Base-by-base conservation (phyloP, 257 asterid genomes). In the Solanum pinnatisectum region DNA sequence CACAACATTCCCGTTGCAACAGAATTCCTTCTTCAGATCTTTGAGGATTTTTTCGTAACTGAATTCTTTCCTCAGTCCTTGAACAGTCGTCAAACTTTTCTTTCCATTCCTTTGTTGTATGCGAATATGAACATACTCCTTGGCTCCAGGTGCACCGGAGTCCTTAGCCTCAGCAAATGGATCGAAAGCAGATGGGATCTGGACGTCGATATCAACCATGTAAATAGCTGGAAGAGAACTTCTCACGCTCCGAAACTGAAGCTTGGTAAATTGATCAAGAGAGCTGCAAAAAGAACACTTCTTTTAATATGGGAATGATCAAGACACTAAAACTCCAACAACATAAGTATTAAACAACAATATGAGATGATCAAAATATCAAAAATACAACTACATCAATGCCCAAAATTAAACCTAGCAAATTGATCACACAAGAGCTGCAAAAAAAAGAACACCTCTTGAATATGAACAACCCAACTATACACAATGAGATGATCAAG, bases 51-150 rank as follows among this genome's bases (percentile, higher is more conserved):
- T 96, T 42, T 93, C 95, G 94, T 94, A 94, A 93, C 96, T 96
- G 92, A 90, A 93, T 10, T 95, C 96, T 87, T 91, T 93, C 71
- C 76, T 93, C 93, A 96, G 90, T 10, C 98, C 98, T 65, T 95
- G 96, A 22, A 96, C 96, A 0, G 98, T 95, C 2, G 98, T 96
- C 92, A 95, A 65, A 87, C 95, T 92, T 87, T 96, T 96, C 90
- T 93, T 95, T 5, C 98, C 98, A 94, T 95, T 96, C 91, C 98
- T 93, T 85, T 96, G 98, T 77, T 96, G 99, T 25, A 96, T 94
- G 8, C 99, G 96, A 4, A 96, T 92, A 88, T 96, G 99, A 40
- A 96, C 99, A 93, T 96, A 93, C 88, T 94, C 98, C 33, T 95
- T 94, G 3, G 93, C 90, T 12, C 96, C 96, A 3, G 96, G 88